phyloP scores from a whole-genome alignment of 768 basidiomycete species.

The Tulasnella sp. region DNA sequence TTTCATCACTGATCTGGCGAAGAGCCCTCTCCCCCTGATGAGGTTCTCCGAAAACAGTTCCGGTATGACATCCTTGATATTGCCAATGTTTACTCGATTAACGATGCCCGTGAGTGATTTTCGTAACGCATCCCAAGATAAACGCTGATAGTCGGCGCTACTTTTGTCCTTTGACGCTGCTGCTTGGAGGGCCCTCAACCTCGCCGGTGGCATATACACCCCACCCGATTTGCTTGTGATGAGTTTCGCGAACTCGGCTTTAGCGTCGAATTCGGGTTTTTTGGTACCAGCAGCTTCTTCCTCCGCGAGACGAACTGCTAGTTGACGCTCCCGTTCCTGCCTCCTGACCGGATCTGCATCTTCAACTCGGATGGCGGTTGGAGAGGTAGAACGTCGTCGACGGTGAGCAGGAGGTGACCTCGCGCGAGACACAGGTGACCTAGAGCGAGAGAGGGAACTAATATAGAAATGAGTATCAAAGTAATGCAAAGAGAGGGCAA shows the following conservation, averaged over 20 bases:
- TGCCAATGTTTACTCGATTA: conserved; percentile 94
- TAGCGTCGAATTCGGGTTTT: conserved; percentile 43
- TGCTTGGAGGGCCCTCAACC: conserved; percentile 79
- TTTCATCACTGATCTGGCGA: conserved; percentile 92
- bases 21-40: conserved; percentile 83
- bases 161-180: conserved; percentile 73
- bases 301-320: conserved; percentile 57
- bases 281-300: conserved; percentile 47
- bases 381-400: conserved; percentile 7
- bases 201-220: conserved; percentile 92
- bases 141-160: conserved; percentile 80
- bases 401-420: conserved; percentile 13
- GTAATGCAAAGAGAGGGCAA: neutral
- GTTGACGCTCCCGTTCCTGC: conserved; percentile 67
- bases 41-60: conserved; percentile 92
- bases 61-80: conserved; percentile 89
- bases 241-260: conserved; percentile 85
- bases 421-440: conserved; percentile 4
- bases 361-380: conserved; percentile 30
- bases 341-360: conserved; percentile 71
- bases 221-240: conserved; percentile 69
- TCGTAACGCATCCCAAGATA: conserved; percentile 95
- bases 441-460: conserved; percentile 3
- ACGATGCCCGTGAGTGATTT: conserved; percentile 99
- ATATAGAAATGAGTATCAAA: neutral